Evolutionary conservation across 2,329 filamentous ascomycete species (phyloP).

Genomic region (Cladosporium sp.): DNA sequence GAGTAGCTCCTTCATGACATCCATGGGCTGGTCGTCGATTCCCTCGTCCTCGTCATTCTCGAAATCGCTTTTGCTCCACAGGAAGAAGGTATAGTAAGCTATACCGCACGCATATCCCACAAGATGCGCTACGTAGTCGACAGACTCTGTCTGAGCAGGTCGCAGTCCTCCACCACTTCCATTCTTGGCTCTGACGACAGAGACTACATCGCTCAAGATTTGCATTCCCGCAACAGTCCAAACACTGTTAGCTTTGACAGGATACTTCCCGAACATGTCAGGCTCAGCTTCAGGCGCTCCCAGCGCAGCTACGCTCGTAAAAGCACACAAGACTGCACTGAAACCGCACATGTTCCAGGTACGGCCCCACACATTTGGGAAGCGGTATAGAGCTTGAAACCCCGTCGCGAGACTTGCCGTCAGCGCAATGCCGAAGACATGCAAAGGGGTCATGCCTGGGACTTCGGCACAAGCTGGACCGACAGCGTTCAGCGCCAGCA

Average conservation of each 20-base stretch:
- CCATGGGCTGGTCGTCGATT: background rate
- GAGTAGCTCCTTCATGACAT: background rate
- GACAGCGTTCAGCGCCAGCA: constrained; percentile 7
- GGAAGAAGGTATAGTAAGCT: constrained; percentile 2
- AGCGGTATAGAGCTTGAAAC: background rate
- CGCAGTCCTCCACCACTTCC: background rate
- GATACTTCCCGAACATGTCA: background rate
- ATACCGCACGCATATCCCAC: constrained; percentile 4
- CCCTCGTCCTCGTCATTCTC: background rate
- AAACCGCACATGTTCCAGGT: constrained; percentile 11
- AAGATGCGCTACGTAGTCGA: constrained; percentile 1
- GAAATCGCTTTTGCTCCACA: background rate
- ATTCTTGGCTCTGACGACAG: background rate
- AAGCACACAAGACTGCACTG: constrained; percentile 2
- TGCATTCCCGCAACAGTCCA: constrained; percentile 4
- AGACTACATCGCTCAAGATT: background rate
- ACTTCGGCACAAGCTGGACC: constrained; percentile 6
- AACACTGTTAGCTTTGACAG: background rate
- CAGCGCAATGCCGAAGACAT: constrained; percentile 12
- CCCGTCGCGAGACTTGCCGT: constrained; percentile 7
- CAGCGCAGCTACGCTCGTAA: constrained; percentile 6
- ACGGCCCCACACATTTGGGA: background rate
- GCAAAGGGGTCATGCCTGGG: constrained; percentile 12
- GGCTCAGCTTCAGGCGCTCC: background rate
- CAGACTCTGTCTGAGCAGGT: background rate